Base-by-base conservation (phyloP, 176 grass and related monocot species). In the Triticum urartu region DNA sequence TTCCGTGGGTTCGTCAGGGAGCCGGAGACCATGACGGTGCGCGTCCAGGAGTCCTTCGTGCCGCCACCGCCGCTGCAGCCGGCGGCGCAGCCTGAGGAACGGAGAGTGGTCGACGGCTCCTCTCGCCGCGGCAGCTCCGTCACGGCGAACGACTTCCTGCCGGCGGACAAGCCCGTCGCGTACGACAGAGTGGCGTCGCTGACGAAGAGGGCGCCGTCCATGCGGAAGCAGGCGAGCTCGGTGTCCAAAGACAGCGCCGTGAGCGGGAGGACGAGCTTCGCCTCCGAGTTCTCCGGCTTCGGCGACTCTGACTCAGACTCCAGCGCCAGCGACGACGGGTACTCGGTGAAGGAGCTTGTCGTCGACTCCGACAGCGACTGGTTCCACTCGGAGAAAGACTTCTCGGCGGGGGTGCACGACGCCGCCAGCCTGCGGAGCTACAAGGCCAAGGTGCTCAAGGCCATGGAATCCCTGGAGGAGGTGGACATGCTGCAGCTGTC, bases 321-420 rank as follows among this genome's bases (percentile, higher is more conserved):
- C 15, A 99, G 90, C 78, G 60, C 68, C 74, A 97, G 97, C 58
- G 97, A 97, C 61, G 94, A 97, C 61, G 94, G 97, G 13, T 99
- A 99, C 86, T 97, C 97, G 11, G 97, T 99, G 68, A 96, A 93
- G 87, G 94, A 97, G 17, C 91, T 99, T 33, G 76, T 81, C 64
- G 68, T 93, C 5, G 97, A 99, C 78, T 99, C 94, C 56, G 97
- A 99, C 80, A 98, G 88, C 62, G 93, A 98, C 69, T 95, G 92
- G 84, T 94, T 96, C 67, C 58, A 87, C 40, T 99, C 94, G 2
- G 97, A 99, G 81, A 91, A 85, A 77, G 92, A 95, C 72, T 91
- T 87, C 70, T 75, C 42, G 34, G 75, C 42, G 54, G 8, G 75
- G 0, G 28, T 14, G 21, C 82, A 75, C 28, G n/a, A 77, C 74